Evolutionary conservation across 768 basidiomycete genomes (phyloP), one percentile per base, ranked within the genome.

Genomic region (Chalciporus piperatus): DNA sequence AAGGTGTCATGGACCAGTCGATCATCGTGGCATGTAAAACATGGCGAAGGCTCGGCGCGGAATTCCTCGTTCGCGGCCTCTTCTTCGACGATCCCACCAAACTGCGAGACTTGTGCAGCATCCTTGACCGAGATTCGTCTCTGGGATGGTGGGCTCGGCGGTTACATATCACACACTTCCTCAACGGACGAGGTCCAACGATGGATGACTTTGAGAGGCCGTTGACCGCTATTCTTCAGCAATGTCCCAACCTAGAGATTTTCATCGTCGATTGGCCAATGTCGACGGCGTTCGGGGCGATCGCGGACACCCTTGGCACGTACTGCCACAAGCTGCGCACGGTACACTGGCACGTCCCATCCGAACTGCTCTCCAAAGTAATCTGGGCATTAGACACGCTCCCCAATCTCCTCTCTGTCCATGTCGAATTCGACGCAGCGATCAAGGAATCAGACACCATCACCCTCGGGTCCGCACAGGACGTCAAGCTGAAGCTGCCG

Each of bases 331-430:
- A 74, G 41, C 68, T 91, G 17, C 82, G 79, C 10, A 84, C 85
- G 0, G 75, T 84, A 0, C 78, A 83, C 45, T 81, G 84, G 74
- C 78, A 76, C 48, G 70, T 88, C 9, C 79, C 83, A 0, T 73
- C 74, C 0, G 74, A 78, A 17, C 73, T 78, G 0, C 67, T 87
- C 2, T 72, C 83, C 12, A 86, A 85, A 60, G 76, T 87, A 5
- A 88, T 89, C 40, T 86, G 84, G 84, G 82, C 85, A 6, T 71
- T 91, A 2, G 79, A 82, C 48, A 76, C 80, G 1, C 76, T 91
- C 5, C 81, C 81, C 1, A 67, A 68, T 46, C 70, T 91, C 37
- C 70, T 80, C 8, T 77, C 80, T 3, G 75, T 78, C 3, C 80
- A 81, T 56, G 74, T 91, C 51, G 74, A 81, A 25, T 78, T 87